phyloP scores from a whole-genome alignment of 805 yeast genomes.

The Candida silvicultrix region DNA sequence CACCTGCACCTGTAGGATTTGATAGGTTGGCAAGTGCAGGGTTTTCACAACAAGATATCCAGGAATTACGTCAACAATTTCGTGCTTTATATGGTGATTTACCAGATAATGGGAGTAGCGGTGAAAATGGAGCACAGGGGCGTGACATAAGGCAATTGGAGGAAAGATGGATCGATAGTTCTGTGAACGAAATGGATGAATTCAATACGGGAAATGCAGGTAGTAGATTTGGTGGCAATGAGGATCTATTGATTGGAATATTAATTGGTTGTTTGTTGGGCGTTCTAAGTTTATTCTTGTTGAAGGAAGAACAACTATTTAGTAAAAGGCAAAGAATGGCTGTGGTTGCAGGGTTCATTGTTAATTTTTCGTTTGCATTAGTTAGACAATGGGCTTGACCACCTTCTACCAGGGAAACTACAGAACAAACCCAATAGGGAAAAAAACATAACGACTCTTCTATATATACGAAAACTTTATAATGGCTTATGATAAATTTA shows the following conservation, averaged over 20 bases:
- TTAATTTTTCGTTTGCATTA: constrained; percentile 64
- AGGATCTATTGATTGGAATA: constrained; percentile 65
- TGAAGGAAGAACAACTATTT: constrained; percentile 55
- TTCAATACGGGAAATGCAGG: constrained; percentile 39
- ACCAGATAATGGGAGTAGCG: constrained; percentile 14
- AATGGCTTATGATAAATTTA: not conserved
- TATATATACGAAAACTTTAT: not conserved
- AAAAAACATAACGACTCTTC: not conserved
- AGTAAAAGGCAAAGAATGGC: constrained; percentile 61
- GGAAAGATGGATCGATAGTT: constrained; percentile 84
- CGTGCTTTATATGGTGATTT: constrained; percentile 55
- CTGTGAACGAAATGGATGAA: constrained; percentile 45
- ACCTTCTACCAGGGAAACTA: too few relatives aligned
- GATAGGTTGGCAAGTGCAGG: constrained; percentile 82
- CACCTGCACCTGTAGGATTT: constrained; percentile 76
- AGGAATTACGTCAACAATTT: constrained; percentile 69
- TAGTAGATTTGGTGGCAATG: constrained; percentile 42
- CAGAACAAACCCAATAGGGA: not conserved
- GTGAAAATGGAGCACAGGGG: constrained; percentile 22
- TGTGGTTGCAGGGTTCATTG: constrained; percentile 60
- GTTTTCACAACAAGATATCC: constrained; percentile 71
- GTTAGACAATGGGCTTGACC: constrained; percentile 30
- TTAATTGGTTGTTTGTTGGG: constrained; percentile 75
- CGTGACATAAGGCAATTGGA: constrained; percentile 62
- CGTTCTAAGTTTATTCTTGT: constrained; percentile 55